These are phyloP conservation scores for Colletotrichum endophyticum DNA, from an alignment of 2,329 filamentous ascomycete species.

Conservation along the genomic window DNA sequence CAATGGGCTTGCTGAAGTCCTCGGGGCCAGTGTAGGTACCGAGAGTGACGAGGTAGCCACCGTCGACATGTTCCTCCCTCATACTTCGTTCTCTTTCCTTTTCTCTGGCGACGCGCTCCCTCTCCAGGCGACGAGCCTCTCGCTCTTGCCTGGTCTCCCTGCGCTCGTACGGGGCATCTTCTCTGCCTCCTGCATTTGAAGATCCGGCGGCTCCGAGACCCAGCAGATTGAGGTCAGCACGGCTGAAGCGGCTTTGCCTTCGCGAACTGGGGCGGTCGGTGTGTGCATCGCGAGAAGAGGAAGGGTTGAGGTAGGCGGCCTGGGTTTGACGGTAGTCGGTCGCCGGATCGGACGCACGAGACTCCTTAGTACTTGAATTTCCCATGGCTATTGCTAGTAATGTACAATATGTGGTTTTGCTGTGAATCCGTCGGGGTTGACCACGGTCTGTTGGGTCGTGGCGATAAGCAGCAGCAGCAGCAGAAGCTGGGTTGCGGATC, in stretches of 20 bases:
- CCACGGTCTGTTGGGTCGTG: background rate
- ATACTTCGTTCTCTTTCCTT: slow-evolving; percentile 92
- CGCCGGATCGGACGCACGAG: slow-evolving; percentile 29
- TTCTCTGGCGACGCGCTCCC: slow-evolving; percentile 74
- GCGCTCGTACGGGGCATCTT: slow-evolving; percentile 60
- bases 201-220: slow-evolving; percentile 41
- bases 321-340: slow-evolving; percentile 15
- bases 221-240: slow-evolving; percentile 53
- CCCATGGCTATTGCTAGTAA: slow-evolving; percentile 34
- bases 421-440: background rate
- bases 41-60: slow-evolving; percentile 91
- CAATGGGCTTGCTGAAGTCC: slow-evolving; percentile 88
- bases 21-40: slow-evolving; percentile 92
- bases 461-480: background rate
- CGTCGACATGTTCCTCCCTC: slow-evolving; percentile 90
- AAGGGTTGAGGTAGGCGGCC: slow-evolving; percentile 5
- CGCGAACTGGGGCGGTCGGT: slow-evolving; percentile 9
- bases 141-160: slow-evolving; percentile 91
- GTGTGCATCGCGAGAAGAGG: background rate
- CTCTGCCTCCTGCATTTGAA: slow-evolving; percentile 40
- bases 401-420: background rate
- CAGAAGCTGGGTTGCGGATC: background rate
- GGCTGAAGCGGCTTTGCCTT: slow-evolving; percentile 31
- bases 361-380: slow-evolving; percentile 44
- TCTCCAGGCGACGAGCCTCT: slow-evolving; percentile 84